These are phyloP conservation scores for Sanghuangporus weigelae DNA, from an alignment of 1,284 basidiomycete genomes.

Conservation along the genomic window DNA sequence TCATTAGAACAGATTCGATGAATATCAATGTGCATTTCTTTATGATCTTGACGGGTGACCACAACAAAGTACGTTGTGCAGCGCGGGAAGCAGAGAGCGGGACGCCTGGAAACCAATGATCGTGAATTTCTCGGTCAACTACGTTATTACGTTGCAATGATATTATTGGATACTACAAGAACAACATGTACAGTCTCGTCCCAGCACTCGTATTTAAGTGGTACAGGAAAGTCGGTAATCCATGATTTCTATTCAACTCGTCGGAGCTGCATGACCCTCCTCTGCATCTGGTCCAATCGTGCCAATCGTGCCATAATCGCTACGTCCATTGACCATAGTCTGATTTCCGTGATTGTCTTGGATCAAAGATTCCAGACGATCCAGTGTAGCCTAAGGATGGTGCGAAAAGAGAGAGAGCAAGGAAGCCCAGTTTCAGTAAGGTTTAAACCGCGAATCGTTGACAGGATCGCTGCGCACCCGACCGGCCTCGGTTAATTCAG, in stretches of 20 bases:
- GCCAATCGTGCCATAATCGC: constrained; percentile 18
- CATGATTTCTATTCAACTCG: neutral
- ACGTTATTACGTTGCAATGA: no score
- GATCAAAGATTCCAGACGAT: constrained; percentile 72
- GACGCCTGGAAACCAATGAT: no score
- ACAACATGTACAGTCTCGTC: no score
- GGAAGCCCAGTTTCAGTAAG: constrained; percentile 63
- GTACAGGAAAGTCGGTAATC: neutral
- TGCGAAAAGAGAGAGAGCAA: constrained; percentile 15
- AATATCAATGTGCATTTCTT: no score
- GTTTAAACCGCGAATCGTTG: constrained; percentile 74
- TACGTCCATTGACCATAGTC: constrained; percentile 17
- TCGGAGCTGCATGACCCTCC: neutral
- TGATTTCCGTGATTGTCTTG: constrained; percentile 36
- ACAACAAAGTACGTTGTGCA: no score
- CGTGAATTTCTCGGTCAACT: no score
- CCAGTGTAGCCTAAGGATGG: constrained; percentile 56
- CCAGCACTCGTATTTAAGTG: no score
- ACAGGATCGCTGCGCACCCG: constrained; percentile 91
- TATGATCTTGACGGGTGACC: no score
- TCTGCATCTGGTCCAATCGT: neutral
- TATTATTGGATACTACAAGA: no score
- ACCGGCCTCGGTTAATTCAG: constrained; percentile 79
- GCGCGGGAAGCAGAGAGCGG: no score
- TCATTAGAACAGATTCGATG: no score